Evolutionary conservation across 768 basidiomycete genomes (phyloP).

Genomic region (Lanmaoa rubissima): DNA sequence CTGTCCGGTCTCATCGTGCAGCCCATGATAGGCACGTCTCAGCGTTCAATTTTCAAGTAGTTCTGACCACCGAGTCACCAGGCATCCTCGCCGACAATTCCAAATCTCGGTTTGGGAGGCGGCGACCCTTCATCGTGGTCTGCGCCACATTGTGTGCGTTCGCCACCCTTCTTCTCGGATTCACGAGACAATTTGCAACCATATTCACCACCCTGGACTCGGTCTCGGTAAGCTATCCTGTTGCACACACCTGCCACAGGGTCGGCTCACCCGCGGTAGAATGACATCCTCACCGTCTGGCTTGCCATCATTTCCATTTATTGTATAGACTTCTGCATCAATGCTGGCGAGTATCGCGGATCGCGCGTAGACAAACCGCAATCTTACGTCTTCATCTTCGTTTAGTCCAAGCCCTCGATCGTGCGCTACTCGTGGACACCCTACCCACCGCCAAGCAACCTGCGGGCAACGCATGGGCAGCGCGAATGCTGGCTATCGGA

Average conservation of each 20-base stretch:
- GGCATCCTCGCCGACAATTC: conserved; percentile 80
- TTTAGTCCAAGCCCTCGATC: conserved; percentile 83
- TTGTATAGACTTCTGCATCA: conserved; percentile 63
- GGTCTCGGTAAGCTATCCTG: conserved; percentile 29
- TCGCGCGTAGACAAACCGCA: not conserved
- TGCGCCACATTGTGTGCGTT: conserved; percentile 64
- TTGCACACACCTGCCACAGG: not conserved
- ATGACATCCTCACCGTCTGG: conserved; percentile 65
- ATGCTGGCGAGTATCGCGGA: conserved; percentile 40
- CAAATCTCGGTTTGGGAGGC: conserved; percentile 77
- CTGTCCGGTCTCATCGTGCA: conserved; percentile 89
- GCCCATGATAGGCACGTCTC: conserved; percentile 69
- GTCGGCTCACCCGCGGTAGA: conserved; percentile 35
- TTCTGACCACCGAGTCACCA: conserved; percentile 8
- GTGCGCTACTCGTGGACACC: conserved; percentile 86
- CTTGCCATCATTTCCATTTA: conserved; percentile 75
- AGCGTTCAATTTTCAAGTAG: not conserved
- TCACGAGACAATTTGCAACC: conserved; percentile 65
- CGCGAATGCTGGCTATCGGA: conserved; percentile 86
- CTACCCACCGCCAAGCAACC: conserved; percentile 75
- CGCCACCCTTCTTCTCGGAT: conserved; percentile 83
- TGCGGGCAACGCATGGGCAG: conserved; percentile 92
- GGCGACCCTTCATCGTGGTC: conserved; percentile 81
- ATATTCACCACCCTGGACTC: conserved; percentile 39
- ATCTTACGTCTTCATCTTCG: conserved; percentile 6